A percentile compares a stretch with the other conserved stretches of the same genome.
Conservation (phyloP, 495 filamentous ascomycete genomes). For the Xylaria nigripes region DNA sequence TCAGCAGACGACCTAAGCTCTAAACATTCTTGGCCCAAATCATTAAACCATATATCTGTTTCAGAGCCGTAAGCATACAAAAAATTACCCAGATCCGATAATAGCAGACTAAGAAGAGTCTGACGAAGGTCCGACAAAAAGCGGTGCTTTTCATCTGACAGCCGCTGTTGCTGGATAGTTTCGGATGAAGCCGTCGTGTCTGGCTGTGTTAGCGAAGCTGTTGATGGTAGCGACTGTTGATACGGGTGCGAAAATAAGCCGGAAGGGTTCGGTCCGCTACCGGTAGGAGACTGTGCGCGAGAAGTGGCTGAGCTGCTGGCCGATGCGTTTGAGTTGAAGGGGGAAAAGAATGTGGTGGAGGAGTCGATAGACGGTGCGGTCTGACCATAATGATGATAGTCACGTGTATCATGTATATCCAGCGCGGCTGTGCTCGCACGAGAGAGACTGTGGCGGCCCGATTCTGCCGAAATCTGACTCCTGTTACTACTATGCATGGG, state of each 20-base stretch:
- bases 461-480: slow-evolving; percentile 60
- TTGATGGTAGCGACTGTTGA: slow-evolving; percentile 32
- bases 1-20: slow-evolving; percentile 59
- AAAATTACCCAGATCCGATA: slow-evolving; percentile 82
- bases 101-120: slow-evolving; percentile 70
- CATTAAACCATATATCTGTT: slow-evolving; percentile 85
- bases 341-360: slow-evolving; percentile 80
- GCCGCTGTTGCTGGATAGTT: slow-evolving; percentile 48
- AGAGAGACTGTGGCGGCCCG: slow-evolving; percentile 54
- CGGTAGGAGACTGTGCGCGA: slow-evolving; percentile 48
- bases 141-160: slow-evolving; percentile 44
- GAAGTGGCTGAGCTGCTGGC: slow-evolving; percentile 51
- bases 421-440: slow-evolving; percentile 47
- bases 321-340: slow-evolving; percentile 58
- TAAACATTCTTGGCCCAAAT: slow-evolving; percentile 67
- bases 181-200: slow-evolving; percentile 51
- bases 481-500: slow-evolving; percentile 48
- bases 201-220: slow-evolving; percentile 36
- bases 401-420: slow-evolving; percentile 60
- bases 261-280: slow-evolving; percentile 44
- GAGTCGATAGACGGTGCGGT: slow-evolving; percentile 71
- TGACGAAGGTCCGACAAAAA: slow-evolving; percentile 74
- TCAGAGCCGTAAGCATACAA: slow-evolving; percentile 83
- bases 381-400: slow-evolving; percentile 59
- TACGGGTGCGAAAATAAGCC: slow-evolving; percentile 37